phyloP scores from a whole-genome alignment of 169 alveolate species.

The Plasmodium knowlesi region DNA sequence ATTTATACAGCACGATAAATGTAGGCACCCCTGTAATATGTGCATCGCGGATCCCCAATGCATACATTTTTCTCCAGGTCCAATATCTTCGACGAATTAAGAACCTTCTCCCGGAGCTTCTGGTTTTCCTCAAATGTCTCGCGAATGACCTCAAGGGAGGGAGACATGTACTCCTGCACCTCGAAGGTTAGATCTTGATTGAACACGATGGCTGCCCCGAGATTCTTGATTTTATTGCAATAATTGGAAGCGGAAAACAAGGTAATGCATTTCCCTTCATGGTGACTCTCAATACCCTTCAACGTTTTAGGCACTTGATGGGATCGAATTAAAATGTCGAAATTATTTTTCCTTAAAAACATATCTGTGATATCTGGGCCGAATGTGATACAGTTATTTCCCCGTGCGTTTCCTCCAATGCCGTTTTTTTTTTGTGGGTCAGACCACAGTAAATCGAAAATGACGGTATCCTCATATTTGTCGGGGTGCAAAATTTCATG shows the following conservation, averaged over 20 bases:
- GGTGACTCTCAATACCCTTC: slow-evolving; percentile 90
- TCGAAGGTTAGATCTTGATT: slow-evolving; percentile 87
- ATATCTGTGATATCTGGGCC: slow-evolving; percentile 93
- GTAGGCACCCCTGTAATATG: too few species aligned
- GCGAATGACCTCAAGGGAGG: slow-evolving; percentile 85
- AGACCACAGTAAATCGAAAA: slow-evolving; percentile 93
- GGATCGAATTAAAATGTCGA: slow-evolving; percentile 91
- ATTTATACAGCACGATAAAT: too few species aligned
- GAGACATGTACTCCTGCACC: slow-evolving; percentile 91
- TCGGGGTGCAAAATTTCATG: slow-evolving; percentile 91
- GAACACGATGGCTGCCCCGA: slow-evolving; percentile 90
- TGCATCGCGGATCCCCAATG: too few species aligned
- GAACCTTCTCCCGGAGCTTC: slow-evolving; percentile 78
- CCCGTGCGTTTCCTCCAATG: slow-evolving; percentile 88
- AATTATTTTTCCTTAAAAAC: slow-evolving; percentile 88
- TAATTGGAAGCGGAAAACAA: slow-evolving; percentile 93
- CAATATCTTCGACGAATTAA: slow-evolving; percentile 21
- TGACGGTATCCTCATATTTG: slow-evolving; percentile 87
- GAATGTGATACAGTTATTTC: slow-evolving; percentile 90
- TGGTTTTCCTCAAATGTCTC: slow-evolving; percentile 79
- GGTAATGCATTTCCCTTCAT: slow-evolving; percentile 91
- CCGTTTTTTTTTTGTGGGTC: slow-evolving; percentile 92
- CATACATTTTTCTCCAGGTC: slow-evolving; percentile 70
- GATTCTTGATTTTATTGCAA: slow-evolving; percentile 91
- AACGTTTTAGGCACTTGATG: slow-evolving; percentile 92